Evolutionary conservation across 2,329 filamentous ascomycete species (phyloP).

Genomic region (Ascochyta pisi): DNA sequence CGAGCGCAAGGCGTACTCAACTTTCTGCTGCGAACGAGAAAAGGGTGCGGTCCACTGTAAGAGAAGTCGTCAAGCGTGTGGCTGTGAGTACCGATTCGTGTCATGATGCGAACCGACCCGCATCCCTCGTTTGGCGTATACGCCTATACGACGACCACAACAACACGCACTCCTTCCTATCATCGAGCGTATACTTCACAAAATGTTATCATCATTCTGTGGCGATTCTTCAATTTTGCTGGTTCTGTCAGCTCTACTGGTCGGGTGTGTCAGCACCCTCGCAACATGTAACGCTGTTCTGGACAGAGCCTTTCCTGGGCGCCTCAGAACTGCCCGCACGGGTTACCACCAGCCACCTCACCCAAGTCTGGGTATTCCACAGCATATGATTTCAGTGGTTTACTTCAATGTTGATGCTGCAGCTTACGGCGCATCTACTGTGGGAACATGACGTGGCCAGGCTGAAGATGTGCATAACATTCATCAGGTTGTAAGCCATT

Average conservation of each 20-base stretch:
- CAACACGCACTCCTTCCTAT: conserved; percentile 15
- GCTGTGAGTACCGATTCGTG: conserved; percentile 35
- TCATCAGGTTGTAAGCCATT: neutral
- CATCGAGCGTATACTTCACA: conserved; percentile 1
- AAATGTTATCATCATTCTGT: conserved; percentile 2
- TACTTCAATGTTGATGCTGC: neutral
- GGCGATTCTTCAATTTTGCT: conserved; percentile 19
- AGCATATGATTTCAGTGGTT: conserved; percentile 12
- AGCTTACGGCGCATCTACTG: neutral
- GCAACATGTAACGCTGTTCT: conserved; percentile 16
- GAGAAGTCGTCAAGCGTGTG: conserved; percentile 40
- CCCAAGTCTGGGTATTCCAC: neutral
- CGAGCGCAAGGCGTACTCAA: conserved; percentile 13
- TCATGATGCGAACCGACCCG: conserved; percentile 33
- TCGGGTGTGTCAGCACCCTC: conserved; percentile 26
- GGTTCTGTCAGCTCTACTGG: conserved; percentile 32
- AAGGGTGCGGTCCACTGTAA: conserved; percentile 14
- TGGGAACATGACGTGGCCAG: neutral
- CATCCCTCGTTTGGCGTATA: conserved; percentile 25
- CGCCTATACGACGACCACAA: conserved; percentile 21
- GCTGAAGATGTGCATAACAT: neutral
- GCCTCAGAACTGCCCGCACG: conserved; percentile 19
- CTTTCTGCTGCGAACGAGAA: conserved; percentile 12
- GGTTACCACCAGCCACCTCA: conserved; percentile 25
- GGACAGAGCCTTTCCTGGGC: conserved; percentile 11